Evolutionary conservation across 2,329 filamentous ascomycete species (phyloP), one percentile per base, ranked within the genome.

Genomic region (Onygenales sp.): DNA sequence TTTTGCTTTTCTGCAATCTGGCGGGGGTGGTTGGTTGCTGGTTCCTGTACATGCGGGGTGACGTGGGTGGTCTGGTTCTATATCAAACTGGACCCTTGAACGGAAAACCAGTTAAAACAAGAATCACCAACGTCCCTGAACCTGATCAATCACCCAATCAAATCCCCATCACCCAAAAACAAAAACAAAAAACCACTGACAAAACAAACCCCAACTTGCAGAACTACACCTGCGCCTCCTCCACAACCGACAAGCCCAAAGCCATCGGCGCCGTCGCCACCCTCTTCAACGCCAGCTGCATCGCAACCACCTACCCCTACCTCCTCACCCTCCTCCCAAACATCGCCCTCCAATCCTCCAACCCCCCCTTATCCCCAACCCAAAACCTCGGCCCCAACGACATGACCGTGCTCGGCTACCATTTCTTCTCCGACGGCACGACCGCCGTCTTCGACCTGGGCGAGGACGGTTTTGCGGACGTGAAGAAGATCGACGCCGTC

Each of bases 271-370:
- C 92, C 52, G 66, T 88, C 0, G 92, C 92, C 52, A 84, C 82
- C 1, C 87, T 97, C 62, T 96, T 87, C 83, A 90, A 96, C 71
- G 87, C 84, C 55, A 87, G 84, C 61, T 96, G 92, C 72, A 70
- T 92, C 36, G 86, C 86, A 6, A 78, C 86, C 42, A 75, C 80
- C 59, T 84, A 83, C 62, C 84, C 88, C 0, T 78, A 83, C 52
- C 74, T 93, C 13, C 75, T 91, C 42, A 66, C 76, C 57, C 69
- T 77, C 52, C 77, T 94, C 17, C 83, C 88, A 3, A 74, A 74
- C 55, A 79, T 89, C 54, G 82, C 85, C 1, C 78, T 95, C 56
- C 10, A 60, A 82, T 85, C 1, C 77, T 94, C 56, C 9, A 59
- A 60, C 40, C 65, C 66, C 5, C 56, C 60, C 39, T 62, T 61